A percentile compares a stretch with the other conserved stretches of the same genome.
phyloP scores from a whole-genome alignment of 192 early-diverging fungal species.

The Entomortierella beljakovae region DNA sequence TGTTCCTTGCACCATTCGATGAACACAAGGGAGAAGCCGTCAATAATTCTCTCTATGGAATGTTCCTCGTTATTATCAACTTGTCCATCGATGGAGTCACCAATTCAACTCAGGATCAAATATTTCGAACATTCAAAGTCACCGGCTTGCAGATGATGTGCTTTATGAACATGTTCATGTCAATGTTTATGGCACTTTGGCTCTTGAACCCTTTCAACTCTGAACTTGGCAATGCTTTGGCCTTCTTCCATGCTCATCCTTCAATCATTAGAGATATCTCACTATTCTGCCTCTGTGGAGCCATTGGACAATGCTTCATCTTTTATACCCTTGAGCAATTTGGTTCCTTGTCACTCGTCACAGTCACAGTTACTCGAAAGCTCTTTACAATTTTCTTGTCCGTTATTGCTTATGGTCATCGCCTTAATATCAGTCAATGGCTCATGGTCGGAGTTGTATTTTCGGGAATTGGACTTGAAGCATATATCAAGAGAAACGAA shows the following conservation, averaged over 20 bases:
- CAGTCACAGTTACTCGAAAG: constrained; percentile 96
- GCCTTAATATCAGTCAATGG: constrained; percentile 88
- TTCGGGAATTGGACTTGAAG: constrained; percentile 83
- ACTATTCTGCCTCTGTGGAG: constrained; percentile 91
- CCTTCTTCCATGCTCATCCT: constrained; percentile 85
- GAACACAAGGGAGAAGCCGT: constrained; percentile 57
- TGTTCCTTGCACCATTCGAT: constrained; percentile 79
- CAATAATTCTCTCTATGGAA: constrained; percentile 80
- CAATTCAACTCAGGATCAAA: constrained; percentile 96
- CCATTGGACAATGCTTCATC: constrained; percentile 97
- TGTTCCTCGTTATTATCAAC: constrained; percentile 87
- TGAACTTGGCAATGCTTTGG: constrained; percentile 83
- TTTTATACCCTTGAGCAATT: constrained; percentile 94
- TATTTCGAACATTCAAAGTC: constrained; percentile 86
- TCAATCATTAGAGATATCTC: constrained; percentile 83
- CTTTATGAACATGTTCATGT: constrained; percentile 91
- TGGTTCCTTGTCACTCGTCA: constrained; percentile 90
- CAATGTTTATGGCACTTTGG: constrained; percentile 77
- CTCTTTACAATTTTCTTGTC: constrained; percentile 95
- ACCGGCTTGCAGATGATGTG: constrained; percentile 97
- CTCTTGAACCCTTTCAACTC: constrained; percentile 82
- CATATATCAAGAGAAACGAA: constrained; percentile 72
- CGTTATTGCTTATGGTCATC: constrained; percentile 90
- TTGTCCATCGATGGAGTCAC: constrained; percentile 92
- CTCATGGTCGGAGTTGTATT: constrained; percentile 88